A percentile compares a stretch with the other conserved stretches of the same genome.
Conservation (phyloP, 352 stramenopile genomes). For the Pythium chondricola region DNA sequence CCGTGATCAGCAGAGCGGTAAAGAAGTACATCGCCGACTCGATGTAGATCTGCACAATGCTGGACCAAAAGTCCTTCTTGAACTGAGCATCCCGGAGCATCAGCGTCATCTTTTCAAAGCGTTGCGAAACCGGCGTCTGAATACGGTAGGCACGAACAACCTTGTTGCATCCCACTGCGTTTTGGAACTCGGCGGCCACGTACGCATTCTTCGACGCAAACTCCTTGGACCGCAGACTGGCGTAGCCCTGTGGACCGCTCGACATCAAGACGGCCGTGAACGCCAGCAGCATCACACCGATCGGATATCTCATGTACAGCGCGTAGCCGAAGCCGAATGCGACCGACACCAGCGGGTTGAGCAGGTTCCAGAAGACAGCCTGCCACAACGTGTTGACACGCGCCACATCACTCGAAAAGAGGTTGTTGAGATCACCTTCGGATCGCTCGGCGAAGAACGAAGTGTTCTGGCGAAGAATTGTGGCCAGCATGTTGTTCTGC, state of each 20-base stretch:
- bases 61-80: conserved; percentile 86
- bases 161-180: conserved; percentile 80
- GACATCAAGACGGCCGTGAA: conserved; percentile 78
- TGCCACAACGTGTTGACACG: conserved; percentile 84
- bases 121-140: conserved; percentile 65
- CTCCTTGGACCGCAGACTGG: conserved; percentile 76
- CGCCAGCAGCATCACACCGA: conserved; percentile 78
- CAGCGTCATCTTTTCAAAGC: conserved; percentile 61
- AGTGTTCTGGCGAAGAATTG: conserved; percentile 74
- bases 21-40: conserved; percentile 89
- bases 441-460: conserved; percentile 81
- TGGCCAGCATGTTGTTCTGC: conserved; percentile 66
- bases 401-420: conserved; percentile 83
- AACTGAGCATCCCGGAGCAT: conserved; percentile 79
- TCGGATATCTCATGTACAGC: conserved; percentile 74
- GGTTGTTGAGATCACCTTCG: conserved; percentile 84
- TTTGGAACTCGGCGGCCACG: conserved; percentile 84
- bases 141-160: conserved; percentile 83
- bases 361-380: conserved; percentile 84
- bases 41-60: conserved; percentile 88
- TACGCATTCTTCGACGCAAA: conserved; percentile 86
- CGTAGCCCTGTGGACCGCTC: conserved; percentile 78
- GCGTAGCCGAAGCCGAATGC: conserved; percentile 82
- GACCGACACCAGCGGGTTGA: conserved; percentile 76
- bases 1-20: conserved; percentile 80